Conservation (phyloP, 2,329 filamentous ascomycete species). For the Chalaropsis thielavioides region DNA sequence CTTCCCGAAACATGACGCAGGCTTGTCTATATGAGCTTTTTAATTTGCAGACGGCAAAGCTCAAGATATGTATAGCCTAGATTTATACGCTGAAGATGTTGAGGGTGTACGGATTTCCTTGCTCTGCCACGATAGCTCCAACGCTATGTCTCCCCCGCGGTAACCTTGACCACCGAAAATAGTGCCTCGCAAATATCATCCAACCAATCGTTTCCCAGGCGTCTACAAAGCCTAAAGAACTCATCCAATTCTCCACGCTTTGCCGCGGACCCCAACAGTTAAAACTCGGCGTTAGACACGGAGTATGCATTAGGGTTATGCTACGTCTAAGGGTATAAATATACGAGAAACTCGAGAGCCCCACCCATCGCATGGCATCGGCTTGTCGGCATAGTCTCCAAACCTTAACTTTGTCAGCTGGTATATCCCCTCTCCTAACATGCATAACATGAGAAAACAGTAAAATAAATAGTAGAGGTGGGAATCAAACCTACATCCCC, state of each 20-base stretch:
- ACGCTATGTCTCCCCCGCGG: too few species aligned
- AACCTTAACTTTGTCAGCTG: not conserved
- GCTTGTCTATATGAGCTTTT: not conserved
- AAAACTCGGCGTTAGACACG: not conserved
- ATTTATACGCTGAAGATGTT: not conserved
- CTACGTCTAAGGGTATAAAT: not conserved
- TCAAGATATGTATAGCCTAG: not conserved
- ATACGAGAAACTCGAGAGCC: not conserved
- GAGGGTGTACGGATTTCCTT: too few species aligned
- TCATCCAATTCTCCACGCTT: not conserved
- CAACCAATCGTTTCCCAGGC: too few species aligned
- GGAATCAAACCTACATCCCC: too few species aligned
- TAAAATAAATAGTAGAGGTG: not conserved
- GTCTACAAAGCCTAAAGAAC: too few species aligned
- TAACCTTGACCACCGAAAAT: too few species aligned
- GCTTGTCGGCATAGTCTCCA: constrained; percentile 16
- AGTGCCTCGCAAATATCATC: too few species aligned
- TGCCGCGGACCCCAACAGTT: not conserved
- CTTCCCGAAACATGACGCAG: constrained; percentile 8
- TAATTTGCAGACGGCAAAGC: not conserved
- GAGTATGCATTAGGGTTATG: not conserved
- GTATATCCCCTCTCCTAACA: not conserved
- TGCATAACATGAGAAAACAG: not conserved
- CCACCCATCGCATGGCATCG: constrained; percentile 13
- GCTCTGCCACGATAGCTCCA: too few species aligned